Conservation (phyloP, 306 rosid species). For the Cyclanthera cordifolia region DNA sequence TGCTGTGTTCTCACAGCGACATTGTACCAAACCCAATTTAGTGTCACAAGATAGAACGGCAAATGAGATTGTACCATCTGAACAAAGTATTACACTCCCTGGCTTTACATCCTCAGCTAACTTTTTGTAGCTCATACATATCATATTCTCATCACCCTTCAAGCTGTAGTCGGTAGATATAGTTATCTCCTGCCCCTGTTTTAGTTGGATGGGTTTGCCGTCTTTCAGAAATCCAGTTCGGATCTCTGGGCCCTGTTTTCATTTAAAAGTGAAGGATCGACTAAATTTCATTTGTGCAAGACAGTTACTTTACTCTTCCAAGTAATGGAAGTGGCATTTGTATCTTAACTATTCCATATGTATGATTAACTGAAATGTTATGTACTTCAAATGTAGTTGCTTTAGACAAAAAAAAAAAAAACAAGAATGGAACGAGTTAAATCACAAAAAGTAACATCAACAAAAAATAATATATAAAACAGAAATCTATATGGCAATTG, state of each 20-base stretch:
- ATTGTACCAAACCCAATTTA: slow-evolving; percentile 46
- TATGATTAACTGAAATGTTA: not conserved
- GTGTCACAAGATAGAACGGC: slow-evolving; percentile 58
- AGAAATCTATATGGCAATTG: not conserved
- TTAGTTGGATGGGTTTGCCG: slow-evolving; percentile 61
- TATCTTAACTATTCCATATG: not conserved
- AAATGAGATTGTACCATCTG: slow-evolving; percentile 92
- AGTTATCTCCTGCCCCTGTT: slow-evolving; percentile 65
- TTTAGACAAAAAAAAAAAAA: not conserved
- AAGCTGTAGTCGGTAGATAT: slow-evolving; percentile 75
- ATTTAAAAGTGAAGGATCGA: not conserved
- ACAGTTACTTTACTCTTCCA: not conserved
- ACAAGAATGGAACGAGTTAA: not conserved
- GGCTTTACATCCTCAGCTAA: slow-evolving; percentile 82
- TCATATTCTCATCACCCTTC: slow-evolving; percentile 71
- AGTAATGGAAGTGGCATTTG: not conserved
- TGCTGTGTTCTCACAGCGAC: slow-evolving; percentile 90
- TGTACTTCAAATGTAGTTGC: not conserved
- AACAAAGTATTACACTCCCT: slow-evolving; percentile 75
- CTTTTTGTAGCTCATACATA: slow-evolving; percentile 92
- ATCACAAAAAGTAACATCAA: not conserved
- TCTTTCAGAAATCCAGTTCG: slow-evolving; percentile 95
- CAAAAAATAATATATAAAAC: not conserved
- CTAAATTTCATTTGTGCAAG: not conserved
- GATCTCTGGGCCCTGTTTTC: slow-evolving; percentile 84